A percentile compares a stretch with the other conserved stretches of the same genome.
Evolutionary conservation across 106 monocot species (phyloP).

Genomic region (Xerophyta viscosa): DNA sequence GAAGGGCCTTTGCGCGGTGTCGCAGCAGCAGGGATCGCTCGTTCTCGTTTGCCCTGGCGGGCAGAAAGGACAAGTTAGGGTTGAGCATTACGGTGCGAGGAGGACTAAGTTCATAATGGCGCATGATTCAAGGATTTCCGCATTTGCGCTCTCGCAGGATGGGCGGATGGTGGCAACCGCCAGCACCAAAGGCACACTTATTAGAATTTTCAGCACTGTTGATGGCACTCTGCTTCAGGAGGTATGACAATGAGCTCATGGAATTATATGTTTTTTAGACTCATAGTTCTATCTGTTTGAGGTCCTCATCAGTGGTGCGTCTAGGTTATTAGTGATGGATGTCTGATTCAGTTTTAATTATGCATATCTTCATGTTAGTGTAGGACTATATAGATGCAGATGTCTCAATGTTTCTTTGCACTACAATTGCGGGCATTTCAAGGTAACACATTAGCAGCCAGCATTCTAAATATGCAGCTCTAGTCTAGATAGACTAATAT

Average conservation of each 20-base stretch:
- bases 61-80: constrained; percentile 93
- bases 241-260: constrained; percentile 15
- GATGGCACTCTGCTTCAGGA: constrained; percentile 87
- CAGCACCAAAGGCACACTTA: constrained; percentile 81
- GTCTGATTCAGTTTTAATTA: too few species aligned
- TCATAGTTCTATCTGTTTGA: too few species aligned
- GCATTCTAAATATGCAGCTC: too few species aligned
- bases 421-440: too few species aligned
- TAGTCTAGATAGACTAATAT: too few species aligned
- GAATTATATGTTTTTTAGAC: background rate
- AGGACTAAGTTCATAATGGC: constrained; percentile 89
- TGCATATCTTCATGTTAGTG: too few species aligned
- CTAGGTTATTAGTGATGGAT: too few species aligned
- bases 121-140: constrained; percentile 80
- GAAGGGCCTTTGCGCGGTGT: constrained; percentile 80
- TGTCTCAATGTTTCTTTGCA: too few species aligned
- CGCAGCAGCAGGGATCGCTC: constrained; percentile 82
- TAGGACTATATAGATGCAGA: too few species aligned
- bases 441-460: too few species aligned
- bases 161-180: constrained; percentile 77
- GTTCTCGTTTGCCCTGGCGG: constrained; percentile 95
- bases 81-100: constrained; percentile 72
- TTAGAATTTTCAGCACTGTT: constrained; percentile 62
- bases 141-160: constrained; percentile 79
- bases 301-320: background rate